Evolutionary conservation across 2,329 filamentous ascomycete genomes (phyloP).

Genomic region (Nigrospora oryzae): DNA sequence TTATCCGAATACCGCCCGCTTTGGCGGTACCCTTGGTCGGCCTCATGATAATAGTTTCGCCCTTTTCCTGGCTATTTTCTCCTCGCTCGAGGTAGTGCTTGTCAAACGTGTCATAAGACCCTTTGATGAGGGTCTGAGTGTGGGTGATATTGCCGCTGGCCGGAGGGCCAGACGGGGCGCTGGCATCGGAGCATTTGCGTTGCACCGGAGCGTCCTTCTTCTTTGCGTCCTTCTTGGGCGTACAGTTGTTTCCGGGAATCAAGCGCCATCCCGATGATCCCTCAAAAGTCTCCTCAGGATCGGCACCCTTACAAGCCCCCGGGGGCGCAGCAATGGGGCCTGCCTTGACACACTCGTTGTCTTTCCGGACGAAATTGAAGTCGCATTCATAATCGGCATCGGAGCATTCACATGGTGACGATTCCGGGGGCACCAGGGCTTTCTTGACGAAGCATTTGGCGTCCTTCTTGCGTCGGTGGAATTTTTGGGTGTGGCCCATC

Average conservation of each 20-base stretch:
- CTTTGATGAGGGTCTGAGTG: conserved; percentile 54
- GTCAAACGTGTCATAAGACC: conserved; percentile 39
- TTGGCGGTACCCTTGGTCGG: conserved; percentile 38
- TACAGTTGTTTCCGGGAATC: conserved; percentile 77
- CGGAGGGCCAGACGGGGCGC: conserved; percentile 37
- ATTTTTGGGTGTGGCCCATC: conserved; percentile 94
- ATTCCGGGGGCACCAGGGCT: conserved; percentile 66
- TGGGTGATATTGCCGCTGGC: conserved; percentile 59
- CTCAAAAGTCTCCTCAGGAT: conserved; percentile 63
- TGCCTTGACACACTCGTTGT: conserved; percentile 58
- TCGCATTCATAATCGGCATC: conserved; percentile 91
- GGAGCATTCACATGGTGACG: conserved; percentile 72
- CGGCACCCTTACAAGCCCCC: conserved; percentile 59
- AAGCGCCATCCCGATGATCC: conserved; percentile 86
- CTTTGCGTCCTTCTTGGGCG: conserved; percentile 48
- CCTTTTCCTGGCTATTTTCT: conserved; percentile 50
- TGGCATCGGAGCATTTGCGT: conserved; percentile 62
- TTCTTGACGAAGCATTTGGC: conserved; percentile 83
- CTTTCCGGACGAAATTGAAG: conserved; percentile 74
- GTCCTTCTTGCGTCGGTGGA: conserved; percentile 74
- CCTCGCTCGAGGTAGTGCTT: conserved; percentile 74
- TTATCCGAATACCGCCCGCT: conserved; percentile 58
- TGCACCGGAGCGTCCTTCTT: conserved; percentile 63
- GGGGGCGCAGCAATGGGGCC: conserved; percentile 58
- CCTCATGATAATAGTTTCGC: conserved; percentile 63